These are phyloP conservation scores for Pseudocercospora cruenta DNA, from an alignment of 2,329 filamentous ascomycete species.

Conservation along the genomic window DNA sequence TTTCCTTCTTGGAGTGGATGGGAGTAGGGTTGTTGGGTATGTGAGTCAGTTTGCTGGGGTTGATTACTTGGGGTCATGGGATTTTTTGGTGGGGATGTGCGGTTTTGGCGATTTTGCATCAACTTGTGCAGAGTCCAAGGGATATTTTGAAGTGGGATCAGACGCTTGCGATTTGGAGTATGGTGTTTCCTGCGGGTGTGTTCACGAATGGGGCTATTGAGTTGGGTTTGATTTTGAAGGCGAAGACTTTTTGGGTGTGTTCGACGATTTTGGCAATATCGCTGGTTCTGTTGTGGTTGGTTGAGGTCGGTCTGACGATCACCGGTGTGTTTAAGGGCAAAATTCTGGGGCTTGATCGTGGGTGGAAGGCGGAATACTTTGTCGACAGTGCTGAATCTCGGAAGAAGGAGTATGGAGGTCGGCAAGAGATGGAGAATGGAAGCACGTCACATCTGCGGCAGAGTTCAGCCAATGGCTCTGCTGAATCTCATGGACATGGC, in stretches of 20 bases:
- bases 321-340: constrained; percentile 12
- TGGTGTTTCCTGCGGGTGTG: constrained; percentile 23
- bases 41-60: constrained; percentile 16
- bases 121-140: constrained; percentile 7
- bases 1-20: not conserved
- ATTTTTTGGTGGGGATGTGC: constrained; percentile 24
- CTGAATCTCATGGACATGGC: too few relatives aligned
- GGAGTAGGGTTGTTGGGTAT: constrained; percentile 6
- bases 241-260: constrained; percentile 16
- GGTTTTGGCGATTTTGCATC: constrained; percentile 14
- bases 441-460: too few relatives aligned
- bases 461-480: too few relatives aligned
- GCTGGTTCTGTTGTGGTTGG: constrained; percentile 16
- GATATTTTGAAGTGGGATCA: constrained; percentile 11
- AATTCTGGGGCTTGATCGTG: constrained; percentile 13
- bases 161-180: constrained; percentile 14
- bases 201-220: constrained; percentile 22
- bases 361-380: constrained; percentile 11
- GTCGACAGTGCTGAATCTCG: constrained; percentile 3
- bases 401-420: not conserved
- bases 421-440: not conserved
- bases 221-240: constrained; percentile 13
- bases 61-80: constrained; percentile 20
- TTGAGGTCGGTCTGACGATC: constrained; percentile 12
- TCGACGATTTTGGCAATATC: constrained; percentile 15